Evolutionary conservation across 2,329 filamentous ascomycete species (phyloP), one percentile per base, ranked within the genome.

Genomic region (Pyricularia sp.): DNA sequence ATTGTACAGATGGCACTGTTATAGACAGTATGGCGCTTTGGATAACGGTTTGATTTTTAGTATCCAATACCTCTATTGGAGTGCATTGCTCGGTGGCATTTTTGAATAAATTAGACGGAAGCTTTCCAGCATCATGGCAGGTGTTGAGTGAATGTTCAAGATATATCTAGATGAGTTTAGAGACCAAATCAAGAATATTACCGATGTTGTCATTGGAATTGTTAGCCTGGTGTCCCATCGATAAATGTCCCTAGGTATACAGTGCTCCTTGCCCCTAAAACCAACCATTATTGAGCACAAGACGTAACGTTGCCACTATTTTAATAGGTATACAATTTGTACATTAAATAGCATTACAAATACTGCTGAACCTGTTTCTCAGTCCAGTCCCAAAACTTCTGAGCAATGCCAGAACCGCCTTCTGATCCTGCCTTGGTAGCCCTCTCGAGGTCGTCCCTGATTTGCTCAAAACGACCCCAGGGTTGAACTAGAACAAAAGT

Each of bases 321-420:
- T 36, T 12, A 36, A 14, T 14, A 14, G 33, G 12, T 14, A 36
- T 36, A 36, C 12, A 3, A 14, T 36, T 36, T 36, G 12, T 14
- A 1, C 4, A 14, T 17, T 36, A 36, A 36, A 12, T 2, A 36
- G 4, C 2, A 36, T 33, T 30, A 75, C 31, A 72, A 55, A 33
- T 72, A 74, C 23, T 72, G 69, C 59, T 76, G 75, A 20, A 81
- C 72, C 61, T 82, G 79, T 20, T 77, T 75, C 68, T 81, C 77
- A 0, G 75, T 77, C 81, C 81, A 83, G 3, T 77, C 72, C 80
- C 79, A 82, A 66, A 82, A 81, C 65, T 76, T 75, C 66, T 76
- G 72, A 0, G 74, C 78, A 23, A 73, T 73, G 1, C 79, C 80
- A 4, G 74, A 78, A 2, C 81, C 80, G 1, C 80, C 79, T 65